These are phyloP conservation scores for Alternaria gaisen DNA, from an alignment of 2,329 filamentous ascomycete genomes.

Conservation along the genomic window DNA sequence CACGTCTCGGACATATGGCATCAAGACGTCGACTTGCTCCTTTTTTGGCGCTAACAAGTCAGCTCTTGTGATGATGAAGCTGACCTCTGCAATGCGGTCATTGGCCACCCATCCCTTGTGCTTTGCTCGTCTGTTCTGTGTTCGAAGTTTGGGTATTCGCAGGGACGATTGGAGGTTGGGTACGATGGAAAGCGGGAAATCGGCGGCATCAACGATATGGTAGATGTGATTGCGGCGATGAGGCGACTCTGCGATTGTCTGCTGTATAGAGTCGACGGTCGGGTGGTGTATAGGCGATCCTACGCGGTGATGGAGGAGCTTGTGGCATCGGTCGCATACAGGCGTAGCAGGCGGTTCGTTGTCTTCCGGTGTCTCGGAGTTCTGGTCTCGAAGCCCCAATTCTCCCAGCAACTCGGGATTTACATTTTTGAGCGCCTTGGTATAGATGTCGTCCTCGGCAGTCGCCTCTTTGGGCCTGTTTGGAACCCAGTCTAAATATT, in stretches of 20 bases:
- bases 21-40: constrained; percentile 81
- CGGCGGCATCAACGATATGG: constrained; percentile 91
- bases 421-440: constrained; percentile 44
- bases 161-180: constrained; percentile 77
- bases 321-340: constrained; percentile 88
- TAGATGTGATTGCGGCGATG: constrained; percentile 94
- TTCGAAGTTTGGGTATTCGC: constrained; percentile 75
- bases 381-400: constrained; percentile 39
- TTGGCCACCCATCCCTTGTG: constrained; percentile 71
- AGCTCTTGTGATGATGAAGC: constrained; percentile 88
- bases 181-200: constrained; percentile 94
- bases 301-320: constrained; percentile 76
- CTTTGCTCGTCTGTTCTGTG: constrained; percentile 80
- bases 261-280: constrained; percentile 78
- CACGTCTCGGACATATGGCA: constrained; percentile 83
- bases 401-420: constrained; percentile 40
- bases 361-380: constrained; percentile 21
- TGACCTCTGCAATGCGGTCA: constrained; percentile 75
- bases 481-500: constrained; percentile 45
- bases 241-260: constrained; percentile 87
- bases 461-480: constrained; percentile 27
- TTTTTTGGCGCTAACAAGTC: constrained; percentile 87
- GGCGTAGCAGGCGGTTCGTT: constrained; percentile 54
- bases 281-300: constrained; percentile 81
- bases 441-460: constrained; percentile 50